Base-by-base conservation (phyloP, 768 basidiomycete species). In the Tulasnella sp. region DNA sequence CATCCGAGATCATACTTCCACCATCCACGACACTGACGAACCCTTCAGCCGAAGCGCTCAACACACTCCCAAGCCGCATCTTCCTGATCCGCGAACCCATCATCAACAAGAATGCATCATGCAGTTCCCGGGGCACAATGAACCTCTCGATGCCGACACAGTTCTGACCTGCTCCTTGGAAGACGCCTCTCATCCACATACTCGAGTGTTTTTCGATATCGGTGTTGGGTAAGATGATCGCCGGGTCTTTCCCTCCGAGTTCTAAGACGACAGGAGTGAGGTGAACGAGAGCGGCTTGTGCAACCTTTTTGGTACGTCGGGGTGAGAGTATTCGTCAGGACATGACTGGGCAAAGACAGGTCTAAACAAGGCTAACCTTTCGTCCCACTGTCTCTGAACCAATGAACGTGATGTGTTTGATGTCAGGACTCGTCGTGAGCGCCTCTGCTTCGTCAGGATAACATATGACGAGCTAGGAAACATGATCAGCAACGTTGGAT, bases 81-180 rank as follows among this genome's bases (percentile, higher is more conserved):
- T 80, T 81, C 31, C 72, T 69, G 38, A 82, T 79, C 15, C 84
- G 79, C n/a, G 82, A 78, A 21, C 72, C 66, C 65, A 97, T 75
- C 21, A 82, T 76, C 2, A 75, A 73, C 64, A 83, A 78, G 50
- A 98, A 78, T 4, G 83, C 80, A 49, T 91, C 80, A 65, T 92
- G 86, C 65, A 90, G 84, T 0, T 76, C 76, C 0, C 73, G 68
- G 66, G 92, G 92, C 38, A 98, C 90, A 48, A 98, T 79, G 63
- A 98, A 78, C 1, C 92, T 81, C 70, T 99, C 94, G 63, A 93
- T 88, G 34, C 93, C 94, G 65, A 99, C 94, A 70, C 94, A 99
- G 66, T 97, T 97, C 73, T 97, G 94, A 21, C 93, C 93, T 52
- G 80, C 80, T 60, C 91, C 90, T 75, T 92, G 92, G 92, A 88